A percentile compares a stretch with the other conserved stretches of the same genome.
Evolutionary conservation across 106 monocot species (phyloP).

Genomic region (Acanthochlamys bracteata): DNA sequence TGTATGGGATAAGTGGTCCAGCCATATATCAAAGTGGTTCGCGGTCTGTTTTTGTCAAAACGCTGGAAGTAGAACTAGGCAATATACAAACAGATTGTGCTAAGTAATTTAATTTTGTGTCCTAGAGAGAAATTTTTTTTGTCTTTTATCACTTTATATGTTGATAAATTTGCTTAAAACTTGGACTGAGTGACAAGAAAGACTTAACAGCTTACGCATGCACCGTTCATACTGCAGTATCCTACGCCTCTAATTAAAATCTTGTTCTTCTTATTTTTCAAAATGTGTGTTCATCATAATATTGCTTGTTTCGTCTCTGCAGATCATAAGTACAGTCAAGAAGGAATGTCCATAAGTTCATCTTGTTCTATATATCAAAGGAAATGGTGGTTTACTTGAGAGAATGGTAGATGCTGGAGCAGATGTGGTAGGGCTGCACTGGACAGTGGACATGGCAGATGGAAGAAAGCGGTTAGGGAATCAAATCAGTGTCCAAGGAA

Average conservation of each 20-base stretch:
- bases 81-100: neutral
- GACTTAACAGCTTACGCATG: too few species aligned
- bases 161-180: too few species aligned
- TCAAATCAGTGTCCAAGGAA: constrained; percentile 69
- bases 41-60: neutral
- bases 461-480: constrained; percentile 73
- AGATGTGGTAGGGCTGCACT: constrained; percentile 95
- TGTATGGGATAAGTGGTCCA: constrained; percentile 93
- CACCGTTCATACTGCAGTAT: too few species aligned
- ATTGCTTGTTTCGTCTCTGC: constrained; percentile 13
- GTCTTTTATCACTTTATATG: too few species aligned
- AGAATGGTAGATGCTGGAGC: constrained; percentile 71
- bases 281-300: neutral
- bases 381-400: constrained; percentile 84
- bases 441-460: constrained; percentile 97
- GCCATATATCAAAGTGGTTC: constrained; percentile 88
- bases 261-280: too few species aligned
- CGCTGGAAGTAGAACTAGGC: too few species aligned
- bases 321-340: constrained; percentile 67
- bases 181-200: too few species aligned
- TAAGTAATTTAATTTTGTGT: neutral
- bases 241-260: too few species aligned
- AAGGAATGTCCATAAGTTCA: constrained; percentile 68
- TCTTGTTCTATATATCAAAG: constrained; percentile 81
- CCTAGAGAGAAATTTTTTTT: too few species aligned